Evolutionary conservation across 1,284 basidiomycete species (phyloP).

Genomic region (Sporisorium exsertum): DNA sequence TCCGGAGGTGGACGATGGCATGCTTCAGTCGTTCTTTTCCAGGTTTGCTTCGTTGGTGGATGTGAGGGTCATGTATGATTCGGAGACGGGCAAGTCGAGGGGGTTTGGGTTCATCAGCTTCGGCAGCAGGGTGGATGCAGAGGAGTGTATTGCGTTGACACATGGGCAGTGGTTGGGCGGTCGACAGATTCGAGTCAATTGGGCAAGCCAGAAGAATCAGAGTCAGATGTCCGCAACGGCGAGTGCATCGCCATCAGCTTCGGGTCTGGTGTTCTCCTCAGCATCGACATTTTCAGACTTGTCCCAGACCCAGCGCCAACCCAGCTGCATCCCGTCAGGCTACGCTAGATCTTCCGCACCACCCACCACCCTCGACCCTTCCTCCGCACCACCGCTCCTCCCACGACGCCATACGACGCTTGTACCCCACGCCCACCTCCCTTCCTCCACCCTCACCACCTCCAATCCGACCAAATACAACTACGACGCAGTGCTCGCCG

Average conservation of each 20-base stretch:
- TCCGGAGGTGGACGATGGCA: slow-evolving; percentile 97
- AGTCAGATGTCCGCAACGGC: slow-evolving; percentile 57
- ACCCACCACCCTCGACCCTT: not conserved
- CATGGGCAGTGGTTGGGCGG: slow-evolving; percentile 99
- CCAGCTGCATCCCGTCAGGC: not conserved
- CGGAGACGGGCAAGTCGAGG: slow-evolving; percentile 97
- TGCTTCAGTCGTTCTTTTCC: slow-evolving; percentile 92
- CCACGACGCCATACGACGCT: slow-evolving; percentile 38
- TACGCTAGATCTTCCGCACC: slow-evolving; percentile 15
- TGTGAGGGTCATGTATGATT: slow-evolving; percentile 99
- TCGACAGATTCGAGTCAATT: slow-evolving; percentile 97
- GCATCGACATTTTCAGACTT: not conserved
- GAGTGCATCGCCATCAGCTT: not conserved
- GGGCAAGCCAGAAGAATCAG: slow-evolving; percentile 99
- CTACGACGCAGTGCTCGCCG: slow-evolving; percentile 86
- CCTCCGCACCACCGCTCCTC: not conserved
- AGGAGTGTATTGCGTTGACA: slow-evolving; percentile 97
- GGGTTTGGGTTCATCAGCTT: slow-evolving; percentile 94
- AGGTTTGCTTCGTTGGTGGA: slow-evolving; percentile 95
- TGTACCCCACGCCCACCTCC: not conserved
- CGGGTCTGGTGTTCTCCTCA: not conserved
- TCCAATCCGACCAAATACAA: slow-evolving; percentile 60
- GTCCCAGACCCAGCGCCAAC: not conserved
- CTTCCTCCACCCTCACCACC: not conserved
- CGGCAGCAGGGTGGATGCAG: slow-evolving; percentile 95